Evolutionary conservation across 352 stramenopile species (phyloP).

Genomic region (Phytopythium kandeliae): DNA sequence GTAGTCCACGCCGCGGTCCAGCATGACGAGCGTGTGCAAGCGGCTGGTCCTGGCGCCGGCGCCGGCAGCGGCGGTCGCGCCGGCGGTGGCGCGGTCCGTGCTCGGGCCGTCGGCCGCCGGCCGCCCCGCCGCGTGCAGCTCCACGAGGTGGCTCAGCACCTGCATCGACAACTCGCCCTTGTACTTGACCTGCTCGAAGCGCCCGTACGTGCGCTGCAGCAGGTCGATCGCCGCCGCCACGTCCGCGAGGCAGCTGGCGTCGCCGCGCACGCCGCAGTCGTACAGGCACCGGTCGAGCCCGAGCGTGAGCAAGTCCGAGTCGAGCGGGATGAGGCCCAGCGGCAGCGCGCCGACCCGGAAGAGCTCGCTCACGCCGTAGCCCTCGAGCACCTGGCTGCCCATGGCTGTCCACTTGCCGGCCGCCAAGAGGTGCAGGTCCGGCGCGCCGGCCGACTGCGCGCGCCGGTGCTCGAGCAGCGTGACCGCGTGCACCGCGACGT

Average conservation of each 20-base stretch:
- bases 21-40: conserved; percentile 57
- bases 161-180: conserved; percentile 71
- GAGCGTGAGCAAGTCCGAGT: conserved; percentile 54
- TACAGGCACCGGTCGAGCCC: conserved; percentile 45
- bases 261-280: conserved; percentile 38
- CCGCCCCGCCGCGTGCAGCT: conserved; percentile 25
- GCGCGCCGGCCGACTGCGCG: neutral
- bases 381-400: conserved; percentile 34
- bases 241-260: conserved; percentile 46
- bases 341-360: conserved; percentile 37
- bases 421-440: conserved; percentile 29
- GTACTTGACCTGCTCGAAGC: conserved; percentile 69
- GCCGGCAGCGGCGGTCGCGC: too few species aligned
- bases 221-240: conserved; percentile 38
- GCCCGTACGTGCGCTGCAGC: conserved; percentile 50
- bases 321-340: conserved; percentile 56
- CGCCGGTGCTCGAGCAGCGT: conserved; percentile 25
- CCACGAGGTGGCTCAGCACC: conserved; percentile 60
- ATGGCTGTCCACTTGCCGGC: conserved; percentile 49
- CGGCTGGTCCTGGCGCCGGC: conserved; percentile 15
- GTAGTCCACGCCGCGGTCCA: conserved; percentile 69
- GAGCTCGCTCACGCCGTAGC: conserved; percentile 21
- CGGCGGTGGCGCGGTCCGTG: neutral
- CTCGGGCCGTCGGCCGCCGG: neutral
- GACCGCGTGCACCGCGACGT: conserved; percentile 34